These are phyloP conservation scores for Globisporangium polare DNA, from an alignment of 352 stramenopile species.

Conservation along the genomic window DNA sequence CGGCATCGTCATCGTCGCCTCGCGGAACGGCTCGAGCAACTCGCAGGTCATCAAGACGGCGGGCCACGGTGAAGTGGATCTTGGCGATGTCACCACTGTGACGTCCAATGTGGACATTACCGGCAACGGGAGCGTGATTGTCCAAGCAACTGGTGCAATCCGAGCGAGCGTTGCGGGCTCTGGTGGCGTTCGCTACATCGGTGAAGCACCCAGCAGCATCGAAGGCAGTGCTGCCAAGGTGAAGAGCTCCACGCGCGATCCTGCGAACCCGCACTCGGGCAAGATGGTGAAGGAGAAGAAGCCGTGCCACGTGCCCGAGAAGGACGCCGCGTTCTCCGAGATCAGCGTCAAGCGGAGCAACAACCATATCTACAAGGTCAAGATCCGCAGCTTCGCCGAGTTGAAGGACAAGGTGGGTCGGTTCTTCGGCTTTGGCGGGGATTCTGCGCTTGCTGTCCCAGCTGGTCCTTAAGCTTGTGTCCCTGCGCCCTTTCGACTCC, in stretches of 20 bases:
- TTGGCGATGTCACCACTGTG: slow-evolving; percentile 8
- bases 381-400: slow-evolving; percentile 4
- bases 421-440: slow-evolving; percentile 2
- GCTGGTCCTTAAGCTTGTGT: not conserved
- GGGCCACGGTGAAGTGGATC: slow-evolving; percentile 17
- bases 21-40: slow-evolving; percentile 4
- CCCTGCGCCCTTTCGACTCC: not conserved
- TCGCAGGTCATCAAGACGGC: slow-evolving; percentile 8
- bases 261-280: not conserved
- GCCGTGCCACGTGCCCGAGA: not conserved
- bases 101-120: not conserved
- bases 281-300: not conserved
- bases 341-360: not conserved
- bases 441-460: not conserved
- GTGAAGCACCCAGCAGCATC: slow-evolving; percentile 5
- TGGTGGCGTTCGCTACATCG: slow-evolving; percentile 10
- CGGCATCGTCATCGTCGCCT: slow-evolving; percentile 16
- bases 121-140: slow-evolving; percentile 12
- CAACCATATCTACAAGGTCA: slow-evolving; percentile 1
- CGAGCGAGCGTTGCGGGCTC: slow-evolving; percentile 9
- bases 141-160: slow-evolving; percentile 6
- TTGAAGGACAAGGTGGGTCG: not conserved
- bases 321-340: not conserved
- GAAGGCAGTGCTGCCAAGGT: not conserved
- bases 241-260: slow-evolving; percentile 1